Percentiles rank a stretch among this genome's conserved stretches.
phyloP scores from a whole-genome alignment of 2,329 filamentous ascomycete species.

The Botrytis cinerea region DNA sequence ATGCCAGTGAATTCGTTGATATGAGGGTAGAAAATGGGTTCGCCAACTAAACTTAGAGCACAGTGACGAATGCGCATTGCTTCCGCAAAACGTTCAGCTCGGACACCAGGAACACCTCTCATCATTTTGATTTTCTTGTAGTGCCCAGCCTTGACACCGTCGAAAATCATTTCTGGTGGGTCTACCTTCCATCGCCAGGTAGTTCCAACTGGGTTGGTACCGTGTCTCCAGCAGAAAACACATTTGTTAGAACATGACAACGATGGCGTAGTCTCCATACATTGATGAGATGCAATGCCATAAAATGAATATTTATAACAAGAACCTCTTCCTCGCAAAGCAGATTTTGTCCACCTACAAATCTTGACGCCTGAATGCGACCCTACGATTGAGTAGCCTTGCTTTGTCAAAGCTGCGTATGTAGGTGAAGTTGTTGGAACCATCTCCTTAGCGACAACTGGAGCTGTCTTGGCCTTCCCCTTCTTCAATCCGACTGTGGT shows the following conservation, averaged over 20 bases:
- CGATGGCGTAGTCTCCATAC: constrained; percentile 97
- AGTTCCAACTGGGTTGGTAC: constrained; percentile 94
- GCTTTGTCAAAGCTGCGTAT: constrained; percentile 85
- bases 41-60: constrained; percentile 86
- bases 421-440: constrained; percentile 89
- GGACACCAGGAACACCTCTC: constrained; percentile 87
- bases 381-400: constrained; percentile 93
- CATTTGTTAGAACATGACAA: constrained; percentile 98
- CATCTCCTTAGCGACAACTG: constrained; percentile 76
- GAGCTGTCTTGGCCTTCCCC: constrained; percentile 46
- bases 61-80: constrained; percentile 93
- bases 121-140: constrained; percentile 99
- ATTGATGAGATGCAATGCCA: constrained; percentile 92
- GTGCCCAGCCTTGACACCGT: constrained; percentile 86
- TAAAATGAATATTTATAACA: constrained; percentile 99
- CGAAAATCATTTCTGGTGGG: constrained; percentile 83
- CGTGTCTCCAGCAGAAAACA: constrained; percentile 98
- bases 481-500: constrained; percentile 64
- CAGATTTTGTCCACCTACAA: constrained; percentile 97
- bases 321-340: constrained; percentile 85
- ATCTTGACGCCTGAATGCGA: constrained; percentile 97
- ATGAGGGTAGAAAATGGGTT: constrained; percentile 98
- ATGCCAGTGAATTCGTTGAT: constrained; percentile 90
- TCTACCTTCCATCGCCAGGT: constrained; percentile 97
- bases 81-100: constrained; percentile 88